These are phyloP conservation scores for Cairneyella variabilis DNA, from an alignment of 495 filamentous ascomycete species.

Conservation along the genomic window DNA sequence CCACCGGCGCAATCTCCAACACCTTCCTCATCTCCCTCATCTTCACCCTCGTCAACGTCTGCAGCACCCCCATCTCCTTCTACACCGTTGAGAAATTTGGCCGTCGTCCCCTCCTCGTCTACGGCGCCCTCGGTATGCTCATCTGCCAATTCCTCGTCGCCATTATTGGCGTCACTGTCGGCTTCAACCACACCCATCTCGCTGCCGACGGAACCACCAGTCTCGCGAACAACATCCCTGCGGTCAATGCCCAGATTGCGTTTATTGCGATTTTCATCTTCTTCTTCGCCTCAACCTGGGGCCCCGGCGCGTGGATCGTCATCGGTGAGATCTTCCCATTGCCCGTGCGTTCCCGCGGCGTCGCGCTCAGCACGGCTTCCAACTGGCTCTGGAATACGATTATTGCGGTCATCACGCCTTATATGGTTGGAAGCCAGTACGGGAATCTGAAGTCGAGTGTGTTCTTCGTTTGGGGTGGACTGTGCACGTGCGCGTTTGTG, in stretches of 20 bases:
- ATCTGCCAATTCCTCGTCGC: conserved; percentile 81
- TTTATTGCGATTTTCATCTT: conserved; percentile 71
- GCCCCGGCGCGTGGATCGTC: conserved; percentile 68
- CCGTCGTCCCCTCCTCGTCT: conserved; percentile 75
- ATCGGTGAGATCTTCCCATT: conserved; percentile 87
- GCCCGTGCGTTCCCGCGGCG: conserved; percentile 72
- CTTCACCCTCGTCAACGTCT: conserved; percentile 81
- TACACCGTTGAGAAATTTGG: conserved; percentile 76
- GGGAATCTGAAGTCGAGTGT: conserved; percentile 61
- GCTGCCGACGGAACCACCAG: not conserved
- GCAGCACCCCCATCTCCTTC: conserved; percentile 76
- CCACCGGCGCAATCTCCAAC: conserved; percentile 64
- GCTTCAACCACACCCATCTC: conserved; percentile 36
- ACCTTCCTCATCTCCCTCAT: conserved; percentile 77
- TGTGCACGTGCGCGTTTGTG: conserved; percentile 58
- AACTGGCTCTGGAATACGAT: conserved; percentile 81
- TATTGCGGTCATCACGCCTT: not conserved
- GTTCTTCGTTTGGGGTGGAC: conserved; percentile 72
- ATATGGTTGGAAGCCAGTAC: not conserved
- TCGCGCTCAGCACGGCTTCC: conserved; percentile 71
- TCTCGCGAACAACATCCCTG: conserved; percentile 4
- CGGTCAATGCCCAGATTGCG: conserved; percentile 67
- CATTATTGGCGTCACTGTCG: conserved; percentile 61
- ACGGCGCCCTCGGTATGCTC: conserved; percentile 73
- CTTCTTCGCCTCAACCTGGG: conserved; percentile 76